Conservation (phyloP, 306 rosid species). For the Cucumis cinereus region DNA sequence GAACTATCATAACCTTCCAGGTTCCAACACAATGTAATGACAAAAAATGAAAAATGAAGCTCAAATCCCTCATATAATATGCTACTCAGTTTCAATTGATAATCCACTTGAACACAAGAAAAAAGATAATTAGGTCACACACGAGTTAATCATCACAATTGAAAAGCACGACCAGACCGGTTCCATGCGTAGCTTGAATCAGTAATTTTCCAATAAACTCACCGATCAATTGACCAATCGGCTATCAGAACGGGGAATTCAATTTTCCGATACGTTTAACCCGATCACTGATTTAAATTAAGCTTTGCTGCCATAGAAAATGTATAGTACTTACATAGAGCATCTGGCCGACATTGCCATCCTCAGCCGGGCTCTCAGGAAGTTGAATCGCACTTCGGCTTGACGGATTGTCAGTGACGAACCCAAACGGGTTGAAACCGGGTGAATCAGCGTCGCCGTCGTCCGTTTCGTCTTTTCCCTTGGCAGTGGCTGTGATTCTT, state of each 20-base stretch:
- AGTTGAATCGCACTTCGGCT: constrained; percentile 87
- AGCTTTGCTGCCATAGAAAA: not conserved
- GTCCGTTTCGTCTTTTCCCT: constrained; percentile 25
- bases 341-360: constrained; percentile 96
- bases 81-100: not conserved
- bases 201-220: not conserved
- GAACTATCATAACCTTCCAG: not conserved
- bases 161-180: not conserved
- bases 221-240: not conserved
- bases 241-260: not conserved
- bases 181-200: not conserved
- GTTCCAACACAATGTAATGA: not conserved
- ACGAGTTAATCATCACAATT: not conserved
- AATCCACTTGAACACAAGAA: not conserved
- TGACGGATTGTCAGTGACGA: constrained; percentile 86
- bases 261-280: not conserved
- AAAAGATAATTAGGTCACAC: not conserved
- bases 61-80: not conserved
- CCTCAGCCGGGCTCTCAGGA: constrained; percentile 73
- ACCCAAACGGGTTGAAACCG: constrained; percentile 83
- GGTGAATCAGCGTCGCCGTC: constrained; percentile 27
- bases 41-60: not conserved
- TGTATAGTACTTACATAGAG: constrained; percentile 40
- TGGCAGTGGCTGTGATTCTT: constrained; percentile 38
- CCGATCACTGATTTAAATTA: not conserved